These are phyloP conservation scores for Teratosphaeria epicoccoides DNA, from an alignment of 2,329 filamentous ascomycete species.

Conservation along the genomic window DNA sequence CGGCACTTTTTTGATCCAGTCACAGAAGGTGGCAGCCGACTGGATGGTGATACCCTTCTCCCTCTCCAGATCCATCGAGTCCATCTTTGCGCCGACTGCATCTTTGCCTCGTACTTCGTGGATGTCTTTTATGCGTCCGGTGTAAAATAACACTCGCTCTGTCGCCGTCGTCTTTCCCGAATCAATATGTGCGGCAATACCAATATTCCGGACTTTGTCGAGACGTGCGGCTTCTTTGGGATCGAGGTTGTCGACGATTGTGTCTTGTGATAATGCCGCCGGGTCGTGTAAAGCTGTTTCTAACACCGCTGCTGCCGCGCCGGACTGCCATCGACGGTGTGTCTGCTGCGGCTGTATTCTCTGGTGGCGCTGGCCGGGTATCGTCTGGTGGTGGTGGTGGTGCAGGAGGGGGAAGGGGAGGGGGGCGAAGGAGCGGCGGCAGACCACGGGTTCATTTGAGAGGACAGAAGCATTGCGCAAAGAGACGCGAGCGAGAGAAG, in stretches of 20 bases:
- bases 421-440: slow-evolving; percentile 16
- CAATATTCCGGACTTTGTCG: slow-evolving; percentile 83
- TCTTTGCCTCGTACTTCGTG: slow-evolving; percentile 95
- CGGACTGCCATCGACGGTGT: slow-evolving; percentile 19
- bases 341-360: slow-evolving; percentile 13
- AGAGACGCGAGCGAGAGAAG: slow-evolving; percentile 18
- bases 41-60: slow-evolving; percentile 99
- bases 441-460: slow-evolving; percentile 8
- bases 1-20: slow-evolving; percentile 70
- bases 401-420: slow-evolving; percentile 8
- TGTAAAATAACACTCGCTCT: slow-evolving; percentile 96
- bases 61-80: slow-evolving; percentile 97
- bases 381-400: slow-evolving; percentile 3
- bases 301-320: slow-evolving; percentile 26
- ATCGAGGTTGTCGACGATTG: slow-evolving; percentile 69
- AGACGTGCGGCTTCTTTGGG: slow-evolving; percentile 69
- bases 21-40: slow-evolving; percentile 93
- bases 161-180: slow-evolving; percentile 96
- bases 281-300: slow-evolving; percentile 50
- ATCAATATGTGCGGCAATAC: slow-evolving; percentile 97
- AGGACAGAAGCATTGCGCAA: slow-evolving; percentile 18
- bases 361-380: slow-evolving; percentile 18
- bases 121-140: slow-evolving; percentile 89
- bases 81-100: slow-evolving; percentile 96
- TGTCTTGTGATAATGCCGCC: slow-evolving; percentile 47